phyloP scores from a whole-genome alignment of 2,329 filamentous ascomycete species.

The Corinectria fuckeliana region DNA sequence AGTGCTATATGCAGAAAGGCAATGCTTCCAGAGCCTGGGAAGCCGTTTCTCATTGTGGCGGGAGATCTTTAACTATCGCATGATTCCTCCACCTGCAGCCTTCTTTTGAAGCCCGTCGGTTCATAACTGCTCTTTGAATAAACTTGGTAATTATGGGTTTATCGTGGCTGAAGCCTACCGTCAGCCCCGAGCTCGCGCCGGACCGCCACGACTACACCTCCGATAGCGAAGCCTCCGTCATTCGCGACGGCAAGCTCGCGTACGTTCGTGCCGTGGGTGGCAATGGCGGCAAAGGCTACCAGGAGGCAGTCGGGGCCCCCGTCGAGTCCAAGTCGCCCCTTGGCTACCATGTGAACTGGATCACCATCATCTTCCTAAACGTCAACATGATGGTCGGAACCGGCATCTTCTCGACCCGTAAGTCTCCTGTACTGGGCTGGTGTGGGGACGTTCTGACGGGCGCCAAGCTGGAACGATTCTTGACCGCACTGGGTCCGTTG shows the following conservation, averaged over 20 bases:
- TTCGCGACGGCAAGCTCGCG: slow-evolving; percentile 18
- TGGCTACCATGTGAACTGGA: slow-evolving; percentile 61
- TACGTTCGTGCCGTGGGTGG: slow-evolving; percentile 19
- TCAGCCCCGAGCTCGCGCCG: not conserved
- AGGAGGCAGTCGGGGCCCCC: slow-evolving; percentile 66
- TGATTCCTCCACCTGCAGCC: too few relatives aligned
- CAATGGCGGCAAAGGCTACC: slow-evolving; percentile 59
- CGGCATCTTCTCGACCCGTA: slow-evolving; percentile 68
- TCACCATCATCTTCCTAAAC: slow-evolving; percentile 65
- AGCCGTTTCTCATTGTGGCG: too few relatives aligned
- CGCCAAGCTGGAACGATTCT: slow-evolving; percentile 62
- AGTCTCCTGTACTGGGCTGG: too few relatives aligned
- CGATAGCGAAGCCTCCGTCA: not conserved
- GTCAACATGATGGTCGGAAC: slow-evolving; percentile 68
- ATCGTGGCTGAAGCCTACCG: not conserved
- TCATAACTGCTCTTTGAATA: not conserved
- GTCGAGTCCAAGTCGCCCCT: slow-evolving; percentile 64
- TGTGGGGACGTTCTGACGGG: too few relatives aligned
- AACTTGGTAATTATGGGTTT: not conserved
- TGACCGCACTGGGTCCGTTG: slow-evolving; percentile 65
- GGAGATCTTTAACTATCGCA: too few relatives aligned
- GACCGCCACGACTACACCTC: not conserved
- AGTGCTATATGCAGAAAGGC: too few relatives aligned
- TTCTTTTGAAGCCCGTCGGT: not conserved
- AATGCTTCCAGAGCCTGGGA: too few relatives aligned